Evolutionary conservation across 192 early-diverging fungal species (phyloP).

Genomic region (Coemansia reversa): DNA sequence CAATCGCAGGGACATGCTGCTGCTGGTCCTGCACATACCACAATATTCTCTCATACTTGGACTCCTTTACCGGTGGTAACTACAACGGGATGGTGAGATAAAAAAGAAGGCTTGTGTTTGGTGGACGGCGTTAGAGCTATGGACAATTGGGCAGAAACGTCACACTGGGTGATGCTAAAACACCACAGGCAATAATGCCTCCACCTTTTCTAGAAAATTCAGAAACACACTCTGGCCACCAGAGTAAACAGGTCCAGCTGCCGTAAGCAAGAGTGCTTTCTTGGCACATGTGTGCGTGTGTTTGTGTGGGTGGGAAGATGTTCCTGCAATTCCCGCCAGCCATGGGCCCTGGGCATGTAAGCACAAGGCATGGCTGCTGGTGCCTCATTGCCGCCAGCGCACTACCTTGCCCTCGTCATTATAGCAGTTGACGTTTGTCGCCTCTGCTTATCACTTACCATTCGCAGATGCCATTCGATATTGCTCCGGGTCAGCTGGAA

Average conservation of each 20-base stretch:
- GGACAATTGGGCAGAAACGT: neutral
- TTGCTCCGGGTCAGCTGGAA: conserved; percentile 41
- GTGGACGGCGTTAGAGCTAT: neutral
- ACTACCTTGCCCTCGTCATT: neutral
- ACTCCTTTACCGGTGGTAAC: conserved; percentile 54
- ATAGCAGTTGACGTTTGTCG: neutral
- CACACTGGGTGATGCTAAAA: neutral
- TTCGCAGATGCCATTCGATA: conserved; percentile 51
- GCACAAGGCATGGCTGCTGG: neutral
- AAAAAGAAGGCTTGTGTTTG: neutral
- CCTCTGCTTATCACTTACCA: conserved; percentile 31
- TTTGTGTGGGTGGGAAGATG: conserved; percentile 5
- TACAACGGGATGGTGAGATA: conserved; percentile 13
- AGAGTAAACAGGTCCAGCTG: neutral
- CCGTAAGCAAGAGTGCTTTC: neutral
- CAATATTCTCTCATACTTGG: conserved; percentile 54
- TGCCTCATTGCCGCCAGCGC: neutral
- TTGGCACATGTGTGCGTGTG: neutral
- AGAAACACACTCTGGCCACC: neutral
- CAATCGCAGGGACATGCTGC: conserved; percentile 38
- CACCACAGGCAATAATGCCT: neutral
- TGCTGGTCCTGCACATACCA: conserved; percentile 53
- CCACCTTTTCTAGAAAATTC: neutral
- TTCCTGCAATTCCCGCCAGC: neutral
- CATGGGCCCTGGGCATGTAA: neutral